phyloP scores from a whole-genome alignment of 2,329 filamentous ascomycete genomes.

The Exophiala sp. region DNA sequence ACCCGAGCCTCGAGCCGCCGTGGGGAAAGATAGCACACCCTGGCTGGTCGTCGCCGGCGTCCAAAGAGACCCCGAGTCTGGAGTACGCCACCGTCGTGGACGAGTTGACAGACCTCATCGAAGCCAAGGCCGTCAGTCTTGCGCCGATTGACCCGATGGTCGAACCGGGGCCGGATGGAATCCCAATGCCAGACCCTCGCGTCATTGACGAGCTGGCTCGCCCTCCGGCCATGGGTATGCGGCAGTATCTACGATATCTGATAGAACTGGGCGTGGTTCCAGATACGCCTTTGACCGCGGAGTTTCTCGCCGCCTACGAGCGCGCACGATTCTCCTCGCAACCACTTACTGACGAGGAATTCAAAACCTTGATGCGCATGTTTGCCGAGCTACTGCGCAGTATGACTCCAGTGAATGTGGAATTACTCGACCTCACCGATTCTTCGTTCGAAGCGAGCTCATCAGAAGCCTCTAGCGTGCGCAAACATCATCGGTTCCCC shows the following conservation, averaged over 20 bases:
- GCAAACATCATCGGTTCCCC: background rate
- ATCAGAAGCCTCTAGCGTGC: conserved; percentile 12
- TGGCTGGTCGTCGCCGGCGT: conserved; percentile 80
- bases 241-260: conserved; percentile 71
- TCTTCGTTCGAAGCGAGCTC: conserved; percentile 17
- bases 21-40: conserved; percentile 84
- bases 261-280: conserved; percentile 59
- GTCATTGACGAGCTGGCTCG: conserved; percentile 68
- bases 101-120: conserved; percentile 83
- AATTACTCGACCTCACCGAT: conserved; percentile 40
- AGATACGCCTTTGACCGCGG: conserved; percentile 43
- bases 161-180: conserved; percentile 37
- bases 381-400: conserved; percentile 74
- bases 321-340: conserved; percentile 71
- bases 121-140: conserved; percentile 85
- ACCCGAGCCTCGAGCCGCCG: conserved; percentile 42
- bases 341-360: conserved; percentile 62
- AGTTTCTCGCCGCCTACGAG: conserved; percentile 75
- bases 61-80: conserved; percentile 68
- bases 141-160: conserved; percentile 56
- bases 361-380: conserved; percentile 71
- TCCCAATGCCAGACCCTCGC: conserved; percentile 34
- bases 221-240: conserved; percentile 63
- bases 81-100: conserved; percentile 74
- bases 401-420: conserved; percentile 61